These are phyloP conservation scores for Mitragyna speciosa DNA, from an alignment of 257 asterid genomes.

Conservation along the genomic window DNA sequence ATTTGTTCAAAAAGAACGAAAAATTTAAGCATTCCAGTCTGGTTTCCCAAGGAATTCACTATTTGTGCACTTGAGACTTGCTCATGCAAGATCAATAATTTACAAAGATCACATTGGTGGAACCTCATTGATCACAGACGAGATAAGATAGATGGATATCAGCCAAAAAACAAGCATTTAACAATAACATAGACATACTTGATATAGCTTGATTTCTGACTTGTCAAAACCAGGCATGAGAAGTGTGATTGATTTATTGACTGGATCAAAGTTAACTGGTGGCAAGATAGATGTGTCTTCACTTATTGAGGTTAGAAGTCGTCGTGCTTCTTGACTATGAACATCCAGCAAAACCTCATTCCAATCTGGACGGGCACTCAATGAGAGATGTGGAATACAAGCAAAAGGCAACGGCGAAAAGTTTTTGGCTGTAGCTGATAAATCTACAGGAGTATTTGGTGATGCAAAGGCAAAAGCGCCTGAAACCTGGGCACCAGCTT, in stretches of 20 bases:
- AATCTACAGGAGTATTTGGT: constrained; percentile 26
- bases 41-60: not conserved
- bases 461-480: constrained; percentile 62
- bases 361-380: constrained; percentile 47
- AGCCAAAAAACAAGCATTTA: not conserved
- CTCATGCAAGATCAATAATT: not conserved
- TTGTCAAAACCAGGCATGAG: constrained; percentile 98
- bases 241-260: constrained; percentile 65
- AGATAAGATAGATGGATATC: not conserved
- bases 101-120: not conserved
- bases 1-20: not conserved
- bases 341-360: constrained; percentile 41
- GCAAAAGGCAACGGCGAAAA: constrained; percentile 74
- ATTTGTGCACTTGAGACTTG: no score
- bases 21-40: not conserved
- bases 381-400: constrained; percentile 51
- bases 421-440: constrained; percentile 27
- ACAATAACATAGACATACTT: constrained; percentile 41
- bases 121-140: not conserved
- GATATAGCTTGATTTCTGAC: constrained; percentile 95
- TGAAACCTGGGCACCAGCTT: constrained; percentile 79
- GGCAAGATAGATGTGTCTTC: constrained; percentile 26
- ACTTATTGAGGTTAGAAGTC: constrained; percentile 40
- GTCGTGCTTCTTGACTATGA: constrained; percentile 55
- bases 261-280: constrained; percentile 57